These are phyloP conservation scores for Aureobasidium sp. DNA, from an alignment of 2,329 filamentous ascomycete genomes.

Conservation along the genomic window DNA sequence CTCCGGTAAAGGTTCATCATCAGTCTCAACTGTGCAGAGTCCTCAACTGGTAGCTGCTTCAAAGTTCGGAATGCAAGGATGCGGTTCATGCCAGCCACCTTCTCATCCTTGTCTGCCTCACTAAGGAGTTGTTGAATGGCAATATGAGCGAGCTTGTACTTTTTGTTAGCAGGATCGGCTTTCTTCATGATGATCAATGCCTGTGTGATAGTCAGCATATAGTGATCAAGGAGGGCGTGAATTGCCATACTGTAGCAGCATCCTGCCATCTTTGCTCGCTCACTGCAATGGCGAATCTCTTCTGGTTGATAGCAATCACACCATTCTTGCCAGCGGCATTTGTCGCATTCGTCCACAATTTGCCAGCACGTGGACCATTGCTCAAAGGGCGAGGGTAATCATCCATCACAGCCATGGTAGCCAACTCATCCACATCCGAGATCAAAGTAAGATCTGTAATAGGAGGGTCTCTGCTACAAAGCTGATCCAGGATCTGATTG, in stretches of 20 bases:
- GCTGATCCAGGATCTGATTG: slow-evolving; percentile 17
- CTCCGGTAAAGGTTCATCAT: slow-evolving; percentile 13
- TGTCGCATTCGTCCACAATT: slow-evolving; percentile 28
- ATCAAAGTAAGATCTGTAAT: slow-evolving; percentile 18
- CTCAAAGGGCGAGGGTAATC: slow-evolving; percentile 23
- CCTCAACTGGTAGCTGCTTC: slow-evolving; percentile 6
- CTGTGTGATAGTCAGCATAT: slow-evolving; percentile 17
- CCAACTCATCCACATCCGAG: slow-evolving; percentile 24
- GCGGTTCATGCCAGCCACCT: slow-evolving; percentile 14
- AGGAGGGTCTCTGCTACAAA: slow-evolving; percentile 22
- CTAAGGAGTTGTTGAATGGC: slow-evolving; percentile 11
- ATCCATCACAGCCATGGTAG: slow-evolving; percentile 21
- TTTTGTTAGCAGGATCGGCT: slow-evolving; percentile 25
- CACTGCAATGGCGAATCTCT: slow-evolving; percentile 27
- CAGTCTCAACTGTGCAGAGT: slow-evolving; percentile 7
- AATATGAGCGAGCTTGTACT: slow-evolving; percentile 29
- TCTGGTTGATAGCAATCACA: slow-evolving; percentile 19
- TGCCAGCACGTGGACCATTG: slow-evolving; percentile 25
- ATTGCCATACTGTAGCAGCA: slow-evolving; percentile 21
- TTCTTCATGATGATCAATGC: slow-evolving; percentile 29
- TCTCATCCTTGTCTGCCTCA: slow-evolving; percentile 12
- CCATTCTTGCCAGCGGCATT: slow-evolving; percentile 20
- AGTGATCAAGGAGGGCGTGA: background rate
- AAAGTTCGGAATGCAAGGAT: slow-evolving; percentile 14
- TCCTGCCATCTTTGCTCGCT: slow-evolving; percentile 27